phyloP scores from a whole-genome alignment of 768 basidiomycete genomes.

The Russula compacta region DNA sequence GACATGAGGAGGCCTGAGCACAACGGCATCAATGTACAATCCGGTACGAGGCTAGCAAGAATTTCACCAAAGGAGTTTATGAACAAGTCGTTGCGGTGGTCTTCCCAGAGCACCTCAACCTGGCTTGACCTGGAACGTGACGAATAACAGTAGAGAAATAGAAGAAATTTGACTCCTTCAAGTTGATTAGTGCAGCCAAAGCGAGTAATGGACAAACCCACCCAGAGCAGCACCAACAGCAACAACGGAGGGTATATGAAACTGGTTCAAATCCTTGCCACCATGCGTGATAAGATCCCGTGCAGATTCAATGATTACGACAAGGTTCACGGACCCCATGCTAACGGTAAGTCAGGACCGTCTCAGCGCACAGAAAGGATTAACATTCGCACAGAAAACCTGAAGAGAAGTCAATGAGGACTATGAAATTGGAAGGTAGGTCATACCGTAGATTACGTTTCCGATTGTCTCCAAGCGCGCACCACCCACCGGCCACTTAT shows the following conservation, averaged over 20 bases:
- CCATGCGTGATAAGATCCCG: slow-evolving; percentile 56
- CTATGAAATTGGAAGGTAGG: slow-evolving; percentile 6
- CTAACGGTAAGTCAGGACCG: slow-evolving; percentile 30
- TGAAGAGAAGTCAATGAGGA: slow-evolving; percentile 19
- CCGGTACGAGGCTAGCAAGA: background rate
- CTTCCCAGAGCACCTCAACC: slow-evolving; percentile 93
- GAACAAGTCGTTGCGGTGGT: slow-evolving; percentile 89
- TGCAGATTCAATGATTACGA: slow-evolving; percentile 82
- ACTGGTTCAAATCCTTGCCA: slow-evolving; percentile 44
- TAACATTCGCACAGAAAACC: slow-evolving; percentile 38
- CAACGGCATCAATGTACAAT: background rate
- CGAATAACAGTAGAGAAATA: slow-evolving; percentile 83
- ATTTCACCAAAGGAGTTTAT: slow-evolving; percentile 65
- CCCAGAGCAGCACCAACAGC: slow-evolving; percentile 80
- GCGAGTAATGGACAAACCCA: slow-evolving; percentile 26
- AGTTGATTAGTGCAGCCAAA: slow-evolving; percentile 1
- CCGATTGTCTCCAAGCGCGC: slow-evolving; percentile 86
- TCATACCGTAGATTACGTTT: slow-evolving; percentile 71
- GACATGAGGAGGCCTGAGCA: slow-evolving; percentile 70
- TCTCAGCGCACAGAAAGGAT: background rate
- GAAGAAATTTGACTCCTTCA: slow-evolving; percentile 68
- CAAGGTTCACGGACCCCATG: slow-evolving; percentile 87
- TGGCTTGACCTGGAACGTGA: slow-evolving; percentile 79
- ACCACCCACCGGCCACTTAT: slow-evolving; percentile 90
- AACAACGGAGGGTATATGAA: slow-evolving; percentile 77